phyloP scores from a whole-genome alignment of 768 basidiomycete species.

The Kwoniella botswanensis region DNA sequence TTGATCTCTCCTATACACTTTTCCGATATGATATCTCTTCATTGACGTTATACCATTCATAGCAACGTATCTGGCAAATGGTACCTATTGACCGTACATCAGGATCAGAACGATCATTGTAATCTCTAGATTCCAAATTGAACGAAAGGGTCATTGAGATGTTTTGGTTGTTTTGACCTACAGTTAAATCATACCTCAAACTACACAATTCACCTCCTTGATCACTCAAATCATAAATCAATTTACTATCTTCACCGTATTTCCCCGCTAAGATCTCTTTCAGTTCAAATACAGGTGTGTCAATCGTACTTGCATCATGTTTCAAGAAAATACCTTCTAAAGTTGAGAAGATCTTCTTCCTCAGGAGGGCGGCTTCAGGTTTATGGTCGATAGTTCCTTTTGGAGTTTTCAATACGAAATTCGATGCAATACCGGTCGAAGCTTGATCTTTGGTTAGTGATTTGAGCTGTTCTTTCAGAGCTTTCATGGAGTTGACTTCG shows the following conservation, averaged over 20 bases:
- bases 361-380: slow-evolving; percentile 87
- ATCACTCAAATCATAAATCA: slow-evolving; percentile 96
- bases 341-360: slow-evolving; percentile 84
- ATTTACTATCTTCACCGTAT: slow-evolving; percentile 92
- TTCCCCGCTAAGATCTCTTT: slow-evolving; percentile 95
- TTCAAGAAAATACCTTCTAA: slow-evolving; percentile 86
- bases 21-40: slow-evolving; percentile 98
- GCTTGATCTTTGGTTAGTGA: slow-evolving; percentile 61
- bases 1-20: slow-evolving; percentile 94
- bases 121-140: not conserved
- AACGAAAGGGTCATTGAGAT: not conserved
- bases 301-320: slow-evolving; percentile 88
- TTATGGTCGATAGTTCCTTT: slow-evolving; percentile 98
- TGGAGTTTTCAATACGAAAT: slow-evolving; percentile 85
- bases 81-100: slow-evolving; percentile 63
- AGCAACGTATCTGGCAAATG: slow-evolving; percentile 90
- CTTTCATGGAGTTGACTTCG: slow-evolving; percentile 53
- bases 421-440: slow-evolving; percentile 60
- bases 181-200: slow-evolving; percentile 94
- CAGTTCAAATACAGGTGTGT: slow-evolving; percentile 97
- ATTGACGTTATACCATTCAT: slow-evolving; percentile 79
- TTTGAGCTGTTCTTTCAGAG: slow-evolving; percentile 58
- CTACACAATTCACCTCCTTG: slow-evolving; percentile 97
- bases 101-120: slow-evolving; percentile 1
- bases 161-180: too few species aligned